Evolutionary conservation across 352 stramenopile species (phyloP), one percentile per base, ranked within the genome.

Genomic region (Globisporangium splendens): DNA sequence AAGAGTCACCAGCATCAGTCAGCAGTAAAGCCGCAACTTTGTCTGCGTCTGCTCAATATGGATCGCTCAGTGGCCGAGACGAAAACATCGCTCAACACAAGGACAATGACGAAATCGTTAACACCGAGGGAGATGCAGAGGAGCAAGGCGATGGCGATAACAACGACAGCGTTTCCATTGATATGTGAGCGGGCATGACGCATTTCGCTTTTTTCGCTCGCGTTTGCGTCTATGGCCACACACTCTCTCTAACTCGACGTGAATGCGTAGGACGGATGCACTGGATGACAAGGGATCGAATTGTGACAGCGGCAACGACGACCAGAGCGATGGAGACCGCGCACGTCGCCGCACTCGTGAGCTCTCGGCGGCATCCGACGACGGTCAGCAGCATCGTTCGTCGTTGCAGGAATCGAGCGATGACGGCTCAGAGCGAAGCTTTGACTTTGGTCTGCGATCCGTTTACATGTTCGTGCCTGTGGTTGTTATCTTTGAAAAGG

Each of bases 81-180:
- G 28, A 35, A 35, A 10, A 35, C 28, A 35, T 4, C 28, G 2
- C 24, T 2, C 24, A 31, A 2, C 2, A 31, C 24, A 31, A 31
- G 24, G 6, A 1, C 10, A 24, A 15, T 10, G 48, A 50, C n/a
- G n/a, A 28, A 6, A n/a, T 33, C 4, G 18, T 24, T 13, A 3
- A 1, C 12, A 4, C 21, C 7, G 31, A 60, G 15, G 8, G 14
- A 8, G 35, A 24, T 31, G 24, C 15, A 8, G n/a, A 47, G 7
- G 2, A 35, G 28, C 28, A 46, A 31, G 46, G 50, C 17, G 43
- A 66, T 1, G 49, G 55, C 17, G 63, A 72, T 0, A 62, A 75
- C 1, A 70, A 72, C 7, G 56, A 66, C 49, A 66, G 67, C 15
- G 39, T 90, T 1, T 87, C 76, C 43, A 79, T 93, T 7, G 83